These are phyloP conservation scores for Geosmithia flava DNA, from an alignment of 2,329 filamentous ascomycete genomes.

Conservation along the genomic window DNA sequence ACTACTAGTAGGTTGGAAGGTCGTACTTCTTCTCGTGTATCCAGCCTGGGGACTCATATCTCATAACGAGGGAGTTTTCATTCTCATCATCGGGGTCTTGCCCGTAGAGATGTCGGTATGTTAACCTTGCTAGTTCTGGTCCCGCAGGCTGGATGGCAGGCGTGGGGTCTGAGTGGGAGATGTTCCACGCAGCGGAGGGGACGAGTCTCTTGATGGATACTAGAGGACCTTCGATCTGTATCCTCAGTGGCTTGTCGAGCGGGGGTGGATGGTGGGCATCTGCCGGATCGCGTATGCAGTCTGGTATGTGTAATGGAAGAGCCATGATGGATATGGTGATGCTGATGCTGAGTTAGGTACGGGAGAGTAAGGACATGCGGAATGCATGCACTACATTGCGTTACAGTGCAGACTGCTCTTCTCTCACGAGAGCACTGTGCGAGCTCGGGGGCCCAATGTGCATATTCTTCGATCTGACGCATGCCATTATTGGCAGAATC, in stretches of 20 bases:
- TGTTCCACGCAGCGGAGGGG: constrained; percentile 1
- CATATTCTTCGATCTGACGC: too few relatives aligned
- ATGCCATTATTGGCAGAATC: too few relatives aligned
- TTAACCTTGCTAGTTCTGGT: not conserved
- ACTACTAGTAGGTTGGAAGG: not conserved
- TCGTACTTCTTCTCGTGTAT: constrained; percentile 2
- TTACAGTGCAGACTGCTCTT: too few relatives aligned
- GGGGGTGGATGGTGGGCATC: constrained; percentile 2
- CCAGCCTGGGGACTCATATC: constrained; percentile 4
- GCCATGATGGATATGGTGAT: not conserved
- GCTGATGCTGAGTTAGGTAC: too few relatives aligned
- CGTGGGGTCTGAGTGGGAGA: not conserved
- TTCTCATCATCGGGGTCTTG: not conserved
- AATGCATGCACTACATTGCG: too few relatives aligned
- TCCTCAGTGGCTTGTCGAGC: constrained; percentile 2
- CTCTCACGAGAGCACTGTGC: too few relatives aligned
- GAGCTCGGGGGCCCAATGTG: too few relatives aligned
- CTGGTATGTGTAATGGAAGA: constrained; percentile 3
- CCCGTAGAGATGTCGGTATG: constrained; percentile 1
- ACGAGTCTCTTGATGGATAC: constrained; percentile 2
- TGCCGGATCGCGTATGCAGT: constrained; percentile 1
- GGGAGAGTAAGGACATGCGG: too few relatives aligned
- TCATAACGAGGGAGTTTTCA: not conserved
- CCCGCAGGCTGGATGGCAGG: not conserved
- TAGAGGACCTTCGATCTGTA: constrained; percentile 4